These are phyloP conservation scores for Pouteria campechiana DNA, from an alignment of 179 eudicot species.

Conservation along the genomic window DNA sequence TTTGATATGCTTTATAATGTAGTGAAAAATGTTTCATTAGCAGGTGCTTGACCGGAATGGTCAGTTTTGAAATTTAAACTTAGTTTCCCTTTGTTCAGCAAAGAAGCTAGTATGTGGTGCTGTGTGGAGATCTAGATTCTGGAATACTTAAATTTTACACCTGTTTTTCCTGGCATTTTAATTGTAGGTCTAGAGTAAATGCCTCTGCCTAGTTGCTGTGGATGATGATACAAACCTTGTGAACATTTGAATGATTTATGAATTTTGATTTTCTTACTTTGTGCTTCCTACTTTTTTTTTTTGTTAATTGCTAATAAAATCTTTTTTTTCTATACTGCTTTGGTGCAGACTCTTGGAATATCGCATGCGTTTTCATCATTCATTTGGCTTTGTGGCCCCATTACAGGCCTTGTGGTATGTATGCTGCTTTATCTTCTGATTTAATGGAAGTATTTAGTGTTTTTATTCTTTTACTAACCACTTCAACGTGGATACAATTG, in stretches of 20 bases:
- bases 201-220: not conserved
- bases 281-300: not conserved
- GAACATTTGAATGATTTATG: too few relatives aligned
- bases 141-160: too few relatives aligned
- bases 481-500: too few relatives aligned
- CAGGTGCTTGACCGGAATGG: too few relatives aligned
- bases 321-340: conserved; percentile 3
- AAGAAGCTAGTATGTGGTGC: not conserved
- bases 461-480: too few relatives aligned
- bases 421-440: too few relatives aligned
- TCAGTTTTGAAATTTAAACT: too few relatives aligned
- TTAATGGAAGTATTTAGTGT: too few relatives aligned
- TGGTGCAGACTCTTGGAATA: conserved; percentile 81
- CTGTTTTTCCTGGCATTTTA: not conserved
- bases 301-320: conserved; percentile 6
- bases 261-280: not conserved
- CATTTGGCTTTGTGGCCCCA: conserved; percentile 99
- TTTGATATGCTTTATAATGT: too few relatives aligned
- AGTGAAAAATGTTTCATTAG: too few relatives aligned
- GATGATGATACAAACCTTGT: not conserved
- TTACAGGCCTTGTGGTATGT: conserved; percentile 99
- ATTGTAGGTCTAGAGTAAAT: not conserved
- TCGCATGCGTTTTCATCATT: conserved; percentile 87
- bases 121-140: not conserved
- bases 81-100: too few relatives aligned